phyloP scores from a whole-genome alignment of 2,329 filamentous ascomycete species.

The Talaromyces pinophilus region DNA sequence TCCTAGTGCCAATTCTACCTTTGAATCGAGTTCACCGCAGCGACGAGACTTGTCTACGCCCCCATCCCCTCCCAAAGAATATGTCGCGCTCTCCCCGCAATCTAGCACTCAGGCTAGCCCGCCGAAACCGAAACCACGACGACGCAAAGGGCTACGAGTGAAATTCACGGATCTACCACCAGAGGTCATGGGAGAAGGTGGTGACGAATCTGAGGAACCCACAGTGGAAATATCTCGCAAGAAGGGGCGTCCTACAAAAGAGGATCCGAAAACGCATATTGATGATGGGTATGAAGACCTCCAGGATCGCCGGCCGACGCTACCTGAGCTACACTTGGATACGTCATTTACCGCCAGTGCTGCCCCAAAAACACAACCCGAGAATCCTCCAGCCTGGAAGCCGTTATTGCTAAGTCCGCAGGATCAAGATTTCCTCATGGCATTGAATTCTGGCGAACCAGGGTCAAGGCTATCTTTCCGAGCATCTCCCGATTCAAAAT shows the following conservation, averaged over 20 bases:
- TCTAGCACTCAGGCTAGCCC: conserved; percentile 26
- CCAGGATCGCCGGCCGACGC: conserved; percentile 25
- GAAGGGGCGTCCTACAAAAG: conserved; percentile 25
- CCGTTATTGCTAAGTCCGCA: conserved; percentile 38
- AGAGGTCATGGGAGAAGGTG: conserved; percentile 85
- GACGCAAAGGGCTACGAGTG: conserved; percentile 70
- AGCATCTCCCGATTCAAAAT: conserved; percentile 43
- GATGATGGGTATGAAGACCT: conserved; percentile 17
- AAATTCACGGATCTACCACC: conserved; percentile 72
- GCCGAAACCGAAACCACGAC: conserved; percentile 42
- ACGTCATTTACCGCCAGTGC: conserved; percentile 34
- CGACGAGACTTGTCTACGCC: conserved; percentile 34
- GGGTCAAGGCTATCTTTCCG: conserved; percentile 45
- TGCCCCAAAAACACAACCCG: conserved; percentile 14
- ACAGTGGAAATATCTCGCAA: conserved; percentile 68
- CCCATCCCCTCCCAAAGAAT: conserved; percentile 25
- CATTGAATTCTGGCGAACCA: conserved; percentile 31
- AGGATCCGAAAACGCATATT: not conserved
- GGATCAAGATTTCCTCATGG: conserved; percentile 42
- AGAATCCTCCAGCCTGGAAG: conserved; percentile 28
- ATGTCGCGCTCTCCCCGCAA: conserved; percentile 22
- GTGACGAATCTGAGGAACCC: conserved; percentile 77
- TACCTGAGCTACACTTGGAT: conserved; percentile 37
- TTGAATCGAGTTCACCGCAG: conserved; percentile 26
- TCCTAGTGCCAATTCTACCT: not conserved